Conservation (phyloP, 345 rosid genomes). For the Zanthoxylum bungeanum region DNA sequence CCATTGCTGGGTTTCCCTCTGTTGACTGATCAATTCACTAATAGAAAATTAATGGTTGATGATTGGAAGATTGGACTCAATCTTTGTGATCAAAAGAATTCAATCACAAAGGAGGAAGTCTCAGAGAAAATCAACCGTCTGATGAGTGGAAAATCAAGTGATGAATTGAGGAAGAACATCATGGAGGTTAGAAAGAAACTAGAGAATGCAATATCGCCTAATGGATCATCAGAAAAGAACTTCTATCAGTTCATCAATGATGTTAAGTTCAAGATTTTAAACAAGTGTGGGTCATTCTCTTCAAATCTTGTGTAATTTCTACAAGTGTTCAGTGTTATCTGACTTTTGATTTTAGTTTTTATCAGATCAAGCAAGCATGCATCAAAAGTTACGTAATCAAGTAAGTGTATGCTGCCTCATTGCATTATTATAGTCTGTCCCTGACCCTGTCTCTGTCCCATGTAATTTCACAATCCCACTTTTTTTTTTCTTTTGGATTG, state of each 20-base stretch:
- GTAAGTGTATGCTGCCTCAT: no score
- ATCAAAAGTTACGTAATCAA: no score
- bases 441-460: no score
- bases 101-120: constrained; percentile 40
- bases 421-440: no score
- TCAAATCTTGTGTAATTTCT: neutral
- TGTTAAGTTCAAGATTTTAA: constrained; percentile 27
- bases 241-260: constrained; percentile 42
- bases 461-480: no score
- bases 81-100: constrained; percentile 29
- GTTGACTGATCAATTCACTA: constrained; percentile 77
- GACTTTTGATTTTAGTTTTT: no score
- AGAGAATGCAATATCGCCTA: constrained; percentile 34
- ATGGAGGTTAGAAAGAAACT: constrained; percentile 40
- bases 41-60: constrained; percentile 72
- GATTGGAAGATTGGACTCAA: constrained; percentile 83
- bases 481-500: no score
- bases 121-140: constrained; percentile 36
- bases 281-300: neutral
- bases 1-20: constrained; percentile 71
- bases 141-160: constrained; percentile 46
- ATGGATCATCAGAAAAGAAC: constrained; percentile 52
- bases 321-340: no score
- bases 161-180: constrained; percentile 28
- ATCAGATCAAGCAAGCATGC: no score